Conservation (phyloP, 306 rosid species). For the Acacia confusa region DNA sequence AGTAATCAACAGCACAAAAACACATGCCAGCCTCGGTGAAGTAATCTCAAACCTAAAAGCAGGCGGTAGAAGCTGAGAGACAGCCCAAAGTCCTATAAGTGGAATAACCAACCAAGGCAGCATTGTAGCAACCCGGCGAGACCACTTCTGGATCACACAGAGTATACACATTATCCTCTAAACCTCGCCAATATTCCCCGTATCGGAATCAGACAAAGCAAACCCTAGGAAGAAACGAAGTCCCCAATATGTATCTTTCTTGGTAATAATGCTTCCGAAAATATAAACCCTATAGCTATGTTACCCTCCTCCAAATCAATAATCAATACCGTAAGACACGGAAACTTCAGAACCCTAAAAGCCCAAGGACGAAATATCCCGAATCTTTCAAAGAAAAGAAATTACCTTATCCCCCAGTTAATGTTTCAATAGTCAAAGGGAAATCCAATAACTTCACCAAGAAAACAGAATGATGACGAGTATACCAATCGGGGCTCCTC, state of each 20-base stretch:
- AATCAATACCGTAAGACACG: constrained; percentile 30
- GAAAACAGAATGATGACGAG: constrained; percentile 30
- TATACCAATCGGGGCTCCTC: constrained; percentile 21
- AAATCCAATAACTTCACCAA: constrained; percentile 27
- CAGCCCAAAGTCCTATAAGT: constrained; percentile 90
- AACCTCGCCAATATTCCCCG: constrained; percentile 64
- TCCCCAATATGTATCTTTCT: constrained; percentile 27
- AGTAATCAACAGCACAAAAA: constrained; percentile 87
- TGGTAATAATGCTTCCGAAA: constrained; percentile 36
- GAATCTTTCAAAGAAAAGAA: constrained; percentile 31
- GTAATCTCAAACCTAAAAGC: constrained; percentile 96
- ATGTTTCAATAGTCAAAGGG: constrained; percentile 31
- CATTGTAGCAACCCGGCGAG: constrained; percentile 99
- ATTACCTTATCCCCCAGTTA: constrained; percentile 36
- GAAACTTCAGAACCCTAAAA: constrained; percentile 74
- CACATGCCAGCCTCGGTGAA: constrained; percentile 92
- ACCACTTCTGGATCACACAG: constrained; percentile 99
- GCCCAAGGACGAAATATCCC: constrained; percentile 32
- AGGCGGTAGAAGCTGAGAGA: constrained; percentile 98
- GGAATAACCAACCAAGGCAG: constrained; percentile 99
- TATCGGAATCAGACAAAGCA: constrained; percentile 39
- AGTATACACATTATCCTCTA: constrained; percentile 99
- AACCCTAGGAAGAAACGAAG: constrained; percentile 46
- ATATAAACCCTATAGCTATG: constrained; percentile 66
- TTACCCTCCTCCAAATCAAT: constrained; percentile 40